These are phyloP conservation scores for Camellia oleifera DNA, from an alignment of 179 eudicot genomes.

Conservation along the genomic window DNA sequence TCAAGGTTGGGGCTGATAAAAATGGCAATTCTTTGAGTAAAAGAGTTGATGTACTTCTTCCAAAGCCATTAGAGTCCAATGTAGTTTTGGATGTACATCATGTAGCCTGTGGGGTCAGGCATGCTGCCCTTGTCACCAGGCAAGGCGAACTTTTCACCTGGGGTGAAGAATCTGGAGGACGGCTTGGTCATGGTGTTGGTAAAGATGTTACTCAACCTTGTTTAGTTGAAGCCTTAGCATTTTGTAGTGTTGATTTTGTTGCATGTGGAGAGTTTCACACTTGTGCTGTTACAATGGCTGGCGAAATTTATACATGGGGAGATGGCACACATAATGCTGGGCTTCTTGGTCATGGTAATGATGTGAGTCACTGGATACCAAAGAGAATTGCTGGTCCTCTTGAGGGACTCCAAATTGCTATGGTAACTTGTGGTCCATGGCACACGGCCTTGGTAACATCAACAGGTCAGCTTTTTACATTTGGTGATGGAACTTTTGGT, in stretches of 20 bases:
- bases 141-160: constrained; percentile 90
- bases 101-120: constrained; percentile 83
- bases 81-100: constrained; percentile 80
- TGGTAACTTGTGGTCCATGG: constrained; percentile 90
- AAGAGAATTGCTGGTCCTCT: constrained; percentile 75
- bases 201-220: constrained; percentile 66
- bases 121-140: constrained; percentile 82
- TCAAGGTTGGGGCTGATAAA: constrained; percentile 48
- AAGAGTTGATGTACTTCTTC: constrained; percentile 72
- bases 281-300: constrained; percentile 84
- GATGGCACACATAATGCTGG: constrained; percentile 88
- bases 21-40: constrained; percentile 36
- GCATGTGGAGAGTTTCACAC: constrained; percentile 94
- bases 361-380: constrained; percentile 90
- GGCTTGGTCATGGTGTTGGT: constrained; percentile 87
- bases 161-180: constrained; percentile 97
- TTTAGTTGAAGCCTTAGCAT: constrained; percentile 66
- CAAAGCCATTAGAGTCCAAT: constrained; percentile 73
- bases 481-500: constrained; percentile 97
- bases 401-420: constrained; percentile 79
- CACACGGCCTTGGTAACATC: constrained; percentile 86
- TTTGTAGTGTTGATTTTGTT: constrained; percentile 66
- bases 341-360: constrained; percentile 81
- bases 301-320: constrained; percentile 93
- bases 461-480: constrained; percentile 79